Evolutionary conservation across 78 protist species (phyloP), one percentile per base, ranked within the genome.

Genomic region (Cavenderia fasciculata): DNA sequence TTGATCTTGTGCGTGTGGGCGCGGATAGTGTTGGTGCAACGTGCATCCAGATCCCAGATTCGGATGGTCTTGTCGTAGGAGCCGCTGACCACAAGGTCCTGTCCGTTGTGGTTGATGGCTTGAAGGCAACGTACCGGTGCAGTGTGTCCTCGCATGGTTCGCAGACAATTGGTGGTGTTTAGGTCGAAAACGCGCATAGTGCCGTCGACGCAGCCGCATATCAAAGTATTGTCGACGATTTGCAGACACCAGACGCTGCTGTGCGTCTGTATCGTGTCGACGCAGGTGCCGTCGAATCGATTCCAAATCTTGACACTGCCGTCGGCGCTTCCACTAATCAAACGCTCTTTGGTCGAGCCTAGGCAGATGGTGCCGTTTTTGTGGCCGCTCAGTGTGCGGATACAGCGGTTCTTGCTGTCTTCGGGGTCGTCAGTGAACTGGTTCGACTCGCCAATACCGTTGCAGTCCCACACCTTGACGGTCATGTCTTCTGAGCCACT

Each of bases 401-500:
- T 41, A 56, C 90, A 82, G 33, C 90, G 59, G 31, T 44, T 82
- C 36, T 82, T 82, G 34, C 90, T 82, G 46, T 82, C 90, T 12
- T 82, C 90, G 1, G 29, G 8, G 19, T 82, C 90, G 56, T 82
- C 90, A 16, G 43, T 16, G 8, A n/a, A 47, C 14, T n/a, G n/a
- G 18, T 36, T 47, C 14, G 38, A 43, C 6, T 25, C 61, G 3
- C 90, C 90, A 4, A 82, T 68, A 6, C 78, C 70, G 40, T 68
- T 62, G 29, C 90, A 82, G 44, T 82, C 78, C 90, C 90, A 82
- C 1, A 68, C 90, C 27, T 82, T 82, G 25, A 82, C 90, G 0
- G 90, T 82, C 90, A 82, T 82, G 31, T 82, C 90, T 49, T 82
- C 90, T 23, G 74, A 57, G 0, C 90, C 90, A 68, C 90, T 82